Evolutionary conservation across 2,329 filamentous ascomycete species (phyloP).

Genomic region (Didymella pomorum): DNA sequence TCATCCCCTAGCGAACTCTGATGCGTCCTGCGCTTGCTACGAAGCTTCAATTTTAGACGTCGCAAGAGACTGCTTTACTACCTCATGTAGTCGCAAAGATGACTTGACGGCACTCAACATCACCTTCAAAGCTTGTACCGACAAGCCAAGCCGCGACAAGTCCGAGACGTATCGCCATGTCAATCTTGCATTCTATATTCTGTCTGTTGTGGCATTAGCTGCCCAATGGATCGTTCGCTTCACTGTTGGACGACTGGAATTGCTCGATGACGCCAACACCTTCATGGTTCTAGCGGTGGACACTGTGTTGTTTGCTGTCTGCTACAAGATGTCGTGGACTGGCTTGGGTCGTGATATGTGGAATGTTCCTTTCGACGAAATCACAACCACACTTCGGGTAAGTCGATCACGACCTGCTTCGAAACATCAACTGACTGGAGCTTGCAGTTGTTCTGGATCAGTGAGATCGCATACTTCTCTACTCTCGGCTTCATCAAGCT

Average conservation of each 20-base stretch:
- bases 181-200: slow-evolving; percentile 9
- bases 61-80: slow-evolving; percentile 2
- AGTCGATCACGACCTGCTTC: neutral
- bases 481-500: slow-evolving; percentile 35
- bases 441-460: slow-evolving; percentile 36
- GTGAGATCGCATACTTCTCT: slow-evolving; percentile 42
- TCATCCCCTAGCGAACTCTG: neutral
- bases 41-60: neutral
- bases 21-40: slow-evolving; percentile 8
- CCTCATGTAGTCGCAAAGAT: slow-evolving; percentile 9
- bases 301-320: slow-evolving; percentile 14
- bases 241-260: slow-evolving; percentile 8
- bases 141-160: slow-evolving; percentile 15
- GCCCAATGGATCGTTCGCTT: slow-evolving; percentile 10
- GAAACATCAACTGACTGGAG: neutral
- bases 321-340: slow-evolving; percentile 22
- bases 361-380: slow-evolving; percentile 9
- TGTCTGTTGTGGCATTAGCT: slow-evolving; percentile 1
- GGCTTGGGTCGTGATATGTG: slow-evolving; percentile 25
- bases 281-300: slow-evolving; percentile 9
- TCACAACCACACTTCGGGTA: slow-evolving; percentile 23
- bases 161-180: slow-evolving; percentile 8
- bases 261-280: slow-evolving; percentile 12
- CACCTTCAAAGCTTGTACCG: slow-evolving; percentile 6
- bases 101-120: slow-evolving; percentile 1